These are phyloP conservation scores for Eleusine indica DNA, from an alignment of 176 grass and related monocot genomes.

Conservation along the genomic window DNA sequence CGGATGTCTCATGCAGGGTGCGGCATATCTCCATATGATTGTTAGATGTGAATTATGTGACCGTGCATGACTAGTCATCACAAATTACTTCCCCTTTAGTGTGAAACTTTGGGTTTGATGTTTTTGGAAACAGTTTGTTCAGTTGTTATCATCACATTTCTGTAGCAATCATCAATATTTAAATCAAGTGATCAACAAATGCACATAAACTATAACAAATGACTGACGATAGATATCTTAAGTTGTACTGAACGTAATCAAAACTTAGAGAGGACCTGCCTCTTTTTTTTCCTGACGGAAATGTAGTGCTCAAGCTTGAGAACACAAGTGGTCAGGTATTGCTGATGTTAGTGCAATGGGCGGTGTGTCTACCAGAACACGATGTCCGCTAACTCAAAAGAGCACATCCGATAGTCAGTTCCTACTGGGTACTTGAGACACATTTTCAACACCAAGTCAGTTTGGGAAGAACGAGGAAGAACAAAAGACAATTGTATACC, in stretches of 20 bases:
- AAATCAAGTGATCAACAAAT: neutral
- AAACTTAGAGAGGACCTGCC: neutral
- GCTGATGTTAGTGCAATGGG: too few relatives aligned
- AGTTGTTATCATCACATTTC: constrained; percentile 10
- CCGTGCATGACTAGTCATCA: neutral
- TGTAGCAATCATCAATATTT: neutral
- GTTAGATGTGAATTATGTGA: constrained; percentile 11
- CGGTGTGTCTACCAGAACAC: too few relatives aligned
- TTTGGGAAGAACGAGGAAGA: neutral
- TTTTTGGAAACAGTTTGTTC: neutral
- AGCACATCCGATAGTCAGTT: too few relatives aligned
- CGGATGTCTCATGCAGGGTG: constrained; percentile 27
- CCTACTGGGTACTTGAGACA: too few relatives aligned
- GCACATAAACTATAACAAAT: neutral
- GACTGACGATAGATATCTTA: neutral
- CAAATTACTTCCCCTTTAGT: neutral
- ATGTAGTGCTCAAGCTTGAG: too few relatives aligned
- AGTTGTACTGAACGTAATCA: neutral
- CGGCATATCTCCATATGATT: constrained; percentile 4
- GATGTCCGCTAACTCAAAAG: too few relatives aligned
- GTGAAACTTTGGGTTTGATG: neutral
- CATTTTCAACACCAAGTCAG: too few relatives aligned
- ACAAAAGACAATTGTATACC: neutral
- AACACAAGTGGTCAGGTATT: too few relatives aligned
- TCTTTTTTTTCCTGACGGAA: too few relatives aligned